These are phyloP conservation scores for Zygosaccharomyces pseudobailii DNA, from an alignment of 1,139 yeast genomes.

Conservation along the genomic window DNA sequence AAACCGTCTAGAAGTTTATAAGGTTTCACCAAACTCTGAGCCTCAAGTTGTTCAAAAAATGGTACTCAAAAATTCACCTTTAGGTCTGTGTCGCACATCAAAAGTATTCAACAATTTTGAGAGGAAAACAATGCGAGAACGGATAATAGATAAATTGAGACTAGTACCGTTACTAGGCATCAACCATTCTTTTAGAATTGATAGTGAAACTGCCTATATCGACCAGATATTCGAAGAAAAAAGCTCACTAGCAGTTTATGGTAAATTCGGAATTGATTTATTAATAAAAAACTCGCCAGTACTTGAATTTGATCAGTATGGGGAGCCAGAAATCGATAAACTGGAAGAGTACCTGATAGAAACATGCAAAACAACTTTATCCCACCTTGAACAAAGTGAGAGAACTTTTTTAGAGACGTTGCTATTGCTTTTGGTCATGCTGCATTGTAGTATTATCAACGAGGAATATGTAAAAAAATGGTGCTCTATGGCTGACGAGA, in stretches of 20 bases:
- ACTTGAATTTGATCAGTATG: conserved; percentile 20
- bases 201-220: conserved; percentile 24
- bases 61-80: neutral
- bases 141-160: conserved; percentile 23
- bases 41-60: conserved; percentile 20
- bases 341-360: conserved; percentile 19
- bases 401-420: conserved; percentile 20
- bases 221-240: conserved; percentile 16
- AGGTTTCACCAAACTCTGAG: conserved; percentile 14
- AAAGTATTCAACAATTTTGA: conserved; percentile 14
- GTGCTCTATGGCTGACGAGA: conserved; percentile 15
- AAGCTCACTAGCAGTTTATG: conserved; percentile 20
- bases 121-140: conserved; percentile 11
- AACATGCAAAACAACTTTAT: neutral
- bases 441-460: conserved; percentile 26
- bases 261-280: conserved; percentile 18
- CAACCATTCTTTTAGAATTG: conserved; percentile 20
- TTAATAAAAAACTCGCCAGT: conserved; percentile 19
- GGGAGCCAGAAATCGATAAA: conserved; percentile 19
- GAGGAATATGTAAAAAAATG: conserved; percentile 18
- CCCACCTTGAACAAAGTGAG: conserved; percentile 18
- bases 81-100: conserved; percentile 6
- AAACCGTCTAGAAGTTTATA: conserved; percentile 14
- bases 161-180: conserved; percentile 20
- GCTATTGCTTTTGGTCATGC: conserved; percentile 19